Evolutionary conservation across 2,329 filamentous ascomycete genomes (phyloP).

Genomic region (Aspergillus spinulosporus): DNA sequence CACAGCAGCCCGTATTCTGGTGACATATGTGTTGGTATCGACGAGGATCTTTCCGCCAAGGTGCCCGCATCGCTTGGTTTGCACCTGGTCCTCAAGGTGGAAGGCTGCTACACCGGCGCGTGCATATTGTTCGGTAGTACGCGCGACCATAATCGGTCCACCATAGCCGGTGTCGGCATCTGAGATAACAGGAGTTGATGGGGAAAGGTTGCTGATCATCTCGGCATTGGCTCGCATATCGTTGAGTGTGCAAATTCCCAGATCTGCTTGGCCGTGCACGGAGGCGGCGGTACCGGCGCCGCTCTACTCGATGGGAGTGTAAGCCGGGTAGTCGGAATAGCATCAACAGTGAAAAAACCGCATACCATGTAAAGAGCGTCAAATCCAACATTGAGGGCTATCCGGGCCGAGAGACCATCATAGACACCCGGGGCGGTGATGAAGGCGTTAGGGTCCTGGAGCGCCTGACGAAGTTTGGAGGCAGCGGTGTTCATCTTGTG

Average conservation of each 20-base stretch:
- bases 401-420: conserved; percentile 52
- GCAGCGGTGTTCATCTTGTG: conserved; percentile 24
- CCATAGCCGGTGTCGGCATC: conserved; percentile 59
- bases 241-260: conserved; percentile 53
- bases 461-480: conserved; percentile 35
- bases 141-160: conserved; percentile 51
- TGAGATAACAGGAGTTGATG: conserved; percentile 52
- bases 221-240: conserved; percentile 56
- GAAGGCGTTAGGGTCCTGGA: conserved; percentile 38
- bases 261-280: conserved; percentile 51
- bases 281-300: conserved; percentile 54
- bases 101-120: conserved; percentile 57
- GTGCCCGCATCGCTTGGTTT: conserved; percentile 46
- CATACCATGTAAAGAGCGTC: conserved; percentile 54
- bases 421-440: conserved; percentile 53
- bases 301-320: conserved; percentile 38
- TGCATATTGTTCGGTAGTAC: conserved; percentile 53
- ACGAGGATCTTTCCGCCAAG: conserved; percentile 44
- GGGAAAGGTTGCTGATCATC: conserved; percentile 55
- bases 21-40: conserved; percentile 34
- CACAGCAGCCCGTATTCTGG: conserved; percentile 41
- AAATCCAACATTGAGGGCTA: conserved; percentile 52
- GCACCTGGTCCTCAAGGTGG: conserved; percentile 60
- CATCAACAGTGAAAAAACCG: background rate
- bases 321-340: background rate